Evolutionary conservation across 2,329 filamentous ascomycete species (phyloP).

Genomic region (Neonectria faginata): DNA sequence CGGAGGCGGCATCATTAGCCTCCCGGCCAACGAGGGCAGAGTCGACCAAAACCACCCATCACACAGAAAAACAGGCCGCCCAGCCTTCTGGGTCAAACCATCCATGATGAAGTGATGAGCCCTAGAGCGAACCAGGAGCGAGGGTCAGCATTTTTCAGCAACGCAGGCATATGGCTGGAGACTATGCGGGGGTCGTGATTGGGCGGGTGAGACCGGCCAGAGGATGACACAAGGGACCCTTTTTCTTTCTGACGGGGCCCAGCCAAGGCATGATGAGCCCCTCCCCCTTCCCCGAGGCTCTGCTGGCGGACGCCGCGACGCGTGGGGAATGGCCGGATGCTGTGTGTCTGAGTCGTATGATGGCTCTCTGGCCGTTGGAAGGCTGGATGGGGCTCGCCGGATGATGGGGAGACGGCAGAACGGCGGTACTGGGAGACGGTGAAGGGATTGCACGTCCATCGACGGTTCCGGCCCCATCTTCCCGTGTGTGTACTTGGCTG

Average conservation of each 20-base stretch:
- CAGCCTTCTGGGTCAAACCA: neutral
- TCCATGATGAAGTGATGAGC: neutral
- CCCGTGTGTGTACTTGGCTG: neutral
- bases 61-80: constrained; percentile 1
- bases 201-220: constrained; percentile 13
- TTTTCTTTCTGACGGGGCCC: constrained; percentile 7
- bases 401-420: constrained; percentile 24
- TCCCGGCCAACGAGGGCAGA: neutral
- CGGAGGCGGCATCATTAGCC: constrained; percentile 20
- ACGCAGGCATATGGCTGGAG: constrained; percentile 4
- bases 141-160: neutral
- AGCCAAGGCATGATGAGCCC: constrained; percentile 11
- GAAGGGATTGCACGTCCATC: constrained; percentile 17
- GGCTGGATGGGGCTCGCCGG: constrained; percentile 28
- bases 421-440: constrained; percentile 17
- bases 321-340: constrained; percentile 24
- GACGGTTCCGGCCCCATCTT: constrained; percentile 1
- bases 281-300: constrained; percentile 22
- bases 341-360: constrained; percentile 31
- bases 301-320: constrained; percentile 27
- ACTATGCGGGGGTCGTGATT: constrained; percentile 15
- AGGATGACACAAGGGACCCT: constrained; percentile 14
- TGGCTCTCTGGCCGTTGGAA: constrained; percentile 12
- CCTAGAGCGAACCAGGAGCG: neutral
- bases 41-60: neutral